Percentiles rank a stretch among this genome's conserved stretches.
phyloP scores from a whole-genome alignment of 371 early-diverging fungal species.

The Smittium mucronatum region DNA sequence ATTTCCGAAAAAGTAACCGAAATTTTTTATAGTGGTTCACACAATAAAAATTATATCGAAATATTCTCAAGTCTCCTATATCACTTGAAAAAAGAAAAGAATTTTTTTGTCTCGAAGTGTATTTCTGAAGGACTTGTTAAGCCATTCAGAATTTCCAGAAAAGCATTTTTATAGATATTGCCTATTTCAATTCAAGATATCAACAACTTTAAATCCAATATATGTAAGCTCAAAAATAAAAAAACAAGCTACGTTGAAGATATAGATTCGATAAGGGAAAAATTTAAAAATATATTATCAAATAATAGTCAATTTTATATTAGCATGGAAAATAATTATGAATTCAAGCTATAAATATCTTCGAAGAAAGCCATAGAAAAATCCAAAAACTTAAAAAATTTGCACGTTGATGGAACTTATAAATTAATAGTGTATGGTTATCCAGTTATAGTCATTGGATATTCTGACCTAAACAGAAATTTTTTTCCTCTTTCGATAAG shows the following conservation, averaged over 20 bases:
- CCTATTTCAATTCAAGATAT: not conserved
- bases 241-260: not conserved
- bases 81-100: not conserved
- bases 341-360: not conserved
- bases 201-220: not conserved
- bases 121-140: not conserved
- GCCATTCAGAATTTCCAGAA: not conserved
- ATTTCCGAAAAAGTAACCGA: not conserved
- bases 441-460: no score
- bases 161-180: not conserved
- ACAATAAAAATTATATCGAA: not conserved
- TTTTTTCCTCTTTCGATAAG: not conserved
- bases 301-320: not conserved
- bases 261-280: not conserved
- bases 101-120: not conserved
- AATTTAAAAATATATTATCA: not conserved
- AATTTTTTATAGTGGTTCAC: not conserved
- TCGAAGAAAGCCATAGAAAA: not conserved
- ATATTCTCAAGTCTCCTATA: not conserved
- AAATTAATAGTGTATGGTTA: not conserved
- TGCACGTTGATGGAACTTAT: not conserved
- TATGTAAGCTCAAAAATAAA: not conserved
- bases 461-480: not conserved
- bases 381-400: not conserved
- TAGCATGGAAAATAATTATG: not conserved